These are phyloP conservation scores for Termitomyces sp. DNA, from an alignment of 768 basidiomycete genomes.

Conservation along the genomic window DNA sequence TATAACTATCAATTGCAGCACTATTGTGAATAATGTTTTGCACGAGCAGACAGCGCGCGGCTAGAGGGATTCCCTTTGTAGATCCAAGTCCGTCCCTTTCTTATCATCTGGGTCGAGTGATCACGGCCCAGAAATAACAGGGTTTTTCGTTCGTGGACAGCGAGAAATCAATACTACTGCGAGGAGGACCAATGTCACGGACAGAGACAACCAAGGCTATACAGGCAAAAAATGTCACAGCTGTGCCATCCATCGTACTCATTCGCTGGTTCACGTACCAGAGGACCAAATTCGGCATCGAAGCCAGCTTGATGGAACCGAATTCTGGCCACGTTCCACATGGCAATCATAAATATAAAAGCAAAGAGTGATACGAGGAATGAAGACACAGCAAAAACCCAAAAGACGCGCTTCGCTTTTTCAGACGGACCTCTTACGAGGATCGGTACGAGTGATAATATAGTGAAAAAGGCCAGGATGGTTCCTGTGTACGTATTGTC, in stretches of 20 bases:
- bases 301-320: conserved; percentile 27
- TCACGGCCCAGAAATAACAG: neutral
- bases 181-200: conserved; percentile 23
- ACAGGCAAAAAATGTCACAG: neutral
- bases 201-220: conserved; percentile 31
- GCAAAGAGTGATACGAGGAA: conserved; percentile 24
- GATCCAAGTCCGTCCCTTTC: neutral
- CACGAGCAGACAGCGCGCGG: neutral
- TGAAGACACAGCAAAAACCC: conserved; percentile 20
- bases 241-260: neutral
- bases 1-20: no score
- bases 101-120: neutral
- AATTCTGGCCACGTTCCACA: conserved; percentile 25
- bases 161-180: conserved; percentile 13
- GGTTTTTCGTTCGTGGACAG: neutral
- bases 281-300: conserved; percentile 26
- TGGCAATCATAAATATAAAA: conserved; percentile 32
- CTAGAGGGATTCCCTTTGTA: neutral
- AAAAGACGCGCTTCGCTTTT: conserved; percentile 22
- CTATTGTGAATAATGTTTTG: neutral
- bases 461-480: conserved; percentile 22
- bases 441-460: conserved; percentile 24
- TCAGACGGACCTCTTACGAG: conserved; percentile 12
- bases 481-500: conserved; percentile 16
- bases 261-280: conserved; percentile 21